These are phyloP conservation scores for Aspergillus nanangensis DNA, from an alignment of 495 filamentous ascomycete genomes.

Conservation along the genomic window DNA sequence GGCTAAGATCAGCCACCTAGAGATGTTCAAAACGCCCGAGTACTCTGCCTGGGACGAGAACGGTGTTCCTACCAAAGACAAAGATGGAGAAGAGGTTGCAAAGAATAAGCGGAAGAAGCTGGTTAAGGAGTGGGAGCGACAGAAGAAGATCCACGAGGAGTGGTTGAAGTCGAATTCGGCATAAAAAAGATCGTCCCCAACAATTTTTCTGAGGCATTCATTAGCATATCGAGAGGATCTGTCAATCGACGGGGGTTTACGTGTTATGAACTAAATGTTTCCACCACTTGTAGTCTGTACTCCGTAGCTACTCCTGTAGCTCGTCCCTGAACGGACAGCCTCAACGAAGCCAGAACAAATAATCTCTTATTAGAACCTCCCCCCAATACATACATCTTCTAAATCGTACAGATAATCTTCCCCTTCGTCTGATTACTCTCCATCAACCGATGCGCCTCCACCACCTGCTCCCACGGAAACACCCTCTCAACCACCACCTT, in stretches of 20 bases:
- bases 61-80: constrained; percentile 74
- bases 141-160: constrained; percentile 80
- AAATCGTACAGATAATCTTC: constrained; percentile 38
- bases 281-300: too few species aligned
- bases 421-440: constrained; percentile 81
- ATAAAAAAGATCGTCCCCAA: background rate
- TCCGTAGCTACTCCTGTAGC: too few species aligned
- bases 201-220: background rate
- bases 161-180: constrained; percentile 42
- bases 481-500: constrained; percentile 75
- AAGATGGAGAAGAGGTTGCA: constrained; percentile 71
- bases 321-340: too few species aligned
- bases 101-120: constrained; percentile 82
- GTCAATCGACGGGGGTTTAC: background rate
- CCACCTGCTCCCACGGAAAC: constrained; percentile 70
- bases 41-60: constrained; percentile 83
- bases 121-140: constrained; percentile 86
- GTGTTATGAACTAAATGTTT: too few species aligned
- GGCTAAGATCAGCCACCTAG: constrained; percentile 61
- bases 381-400: too few species aligned
- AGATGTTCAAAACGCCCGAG: constrained; percentile 66
- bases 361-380: too few species aligned
- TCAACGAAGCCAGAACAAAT: too few species aligned
- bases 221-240: background rate
- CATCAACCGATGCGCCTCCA: constrained; percentile 74